These are phyloP conservation scores for Candida insectorum DNA, from an alignment of 805 yeast genomes.

Conservation along the genomic window DNA sequence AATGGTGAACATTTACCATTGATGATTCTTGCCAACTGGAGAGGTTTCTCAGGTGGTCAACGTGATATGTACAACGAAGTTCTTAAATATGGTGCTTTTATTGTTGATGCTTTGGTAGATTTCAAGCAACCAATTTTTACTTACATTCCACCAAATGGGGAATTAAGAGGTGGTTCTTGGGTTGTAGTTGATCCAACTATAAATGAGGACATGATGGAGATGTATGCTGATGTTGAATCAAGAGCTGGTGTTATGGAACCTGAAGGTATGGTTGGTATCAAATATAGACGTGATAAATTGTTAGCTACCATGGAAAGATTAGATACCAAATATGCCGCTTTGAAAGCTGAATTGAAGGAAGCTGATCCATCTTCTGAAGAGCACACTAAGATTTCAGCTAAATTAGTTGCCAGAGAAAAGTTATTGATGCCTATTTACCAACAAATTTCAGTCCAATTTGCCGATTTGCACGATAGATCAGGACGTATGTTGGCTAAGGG, in stretches of 20 bases:
- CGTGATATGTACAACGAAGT: slow-evolving; percentile 99
- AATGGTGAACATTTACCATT: slow-evolving; percentile 97
- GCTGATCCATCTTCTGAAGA: slow-evolving; percentile 57
- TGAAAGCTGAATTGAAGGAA: slow-evolving; percentile 58
- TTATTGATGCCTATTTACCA: slow-evolving; percentile 80
- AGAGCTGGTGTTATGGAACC: slow-evolving; percentile 99
- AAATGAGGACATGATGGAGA: slow-evolving; percentile 96
- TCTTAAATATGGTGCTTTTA: slow-evolving; percentile 92
- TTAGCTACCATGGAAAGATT: slow-evolving; percentile 88
- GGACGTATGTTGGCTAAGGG: slow-evolving; percentile 98
- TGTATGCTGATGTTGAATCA: slow-evolving; percentile 95
- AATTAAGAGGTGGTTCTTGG: slow-evolving; percentile 99
- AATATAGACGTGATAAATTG: slow-evolving; percentile 91
- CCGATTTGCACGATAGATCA: slow-evolving; percentile 96
- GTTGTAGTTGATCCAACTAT: slow-evolving; percentile 99
- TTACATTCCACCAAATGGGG: slow-evolving; percentile 97
- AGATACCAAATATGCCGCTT: slow-evolving; percentile 69
- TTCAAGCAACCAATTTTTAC: slow-evolving; percentile 96
- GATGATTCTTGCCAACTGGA: slow-evolving; percentile 98
- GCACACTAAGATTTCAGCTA: slow-evolving; percentile 57
- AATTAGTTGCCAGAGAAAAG: slow-evolving; percentile 76
- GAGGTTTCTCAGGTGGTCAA: slow-evolving; percentile 99
- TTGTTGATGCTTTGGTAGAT: slow-evolving; percentile 94
- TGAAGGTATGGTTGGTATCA: slow-evolving; percentile 98
- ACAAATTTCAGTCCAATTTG: slow-evolving; percentile 93